Conservation (phyloP, 176 grass and related monocot genomes). For the Olyra latifolia region DNA sequence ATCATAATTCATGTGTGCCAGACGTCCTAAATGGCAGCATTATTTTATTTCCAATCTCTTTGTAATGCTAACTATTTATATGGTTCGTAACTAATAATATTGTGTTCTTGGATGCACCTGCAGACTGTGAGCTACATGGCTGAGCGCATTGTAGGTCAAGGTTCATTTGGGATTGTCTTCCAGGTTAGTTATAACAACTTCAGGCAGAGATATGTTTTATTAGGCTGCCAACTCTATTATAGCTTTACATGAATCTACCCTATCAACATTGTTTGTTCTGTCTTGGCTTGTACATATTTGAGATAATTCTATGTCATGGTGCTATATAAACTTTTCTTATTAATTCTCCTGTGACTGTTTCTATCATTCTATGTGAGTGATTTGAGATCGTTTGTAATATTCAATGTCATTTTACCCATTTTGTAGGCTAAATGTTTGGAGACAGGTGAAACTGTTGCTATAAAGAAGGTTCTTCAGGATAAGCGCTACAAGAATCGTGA, state of each 20-base stretch:
- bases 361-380: not conserved
- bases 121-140: constrained; percentile 84
- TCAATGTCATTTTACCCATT: not conserved
- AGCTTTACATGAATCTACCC: not conserved
- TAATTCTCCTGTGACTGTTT: not conserved
- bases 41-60: not conserved
- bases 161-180: constrained; percentile 72
- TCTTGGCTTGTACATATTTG: not conserved
- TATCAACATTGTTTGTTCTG: not conserved
- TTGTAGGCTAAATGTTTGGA: constrained; percentile 77
- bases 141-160: constrained; percentile 69
- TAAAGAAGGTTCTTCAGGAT: constrained; percentile 90
- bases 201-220: not conserved
- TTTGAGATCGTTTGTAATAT: not conserved
- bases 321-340: not conserved
- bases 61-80: not conserved
- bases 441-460: constrained; percentile 76
- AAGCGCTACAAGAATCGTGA: constrained; percentile 94
- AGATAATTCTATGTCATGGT: not conserved
- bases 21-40: not conserved
- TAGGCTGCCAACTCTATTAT: not conserved
- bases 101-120: constrained; percentile 19
- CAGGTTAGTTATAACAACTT: constrained; percentile 58
- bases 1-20: not conserved
- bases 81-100: constrained; percentile 3